Evolutionary conservation across 2,329 filamentous ascomycete species (phyloP).

Genomic region (Colletotrichum noveboracense): DNA sequence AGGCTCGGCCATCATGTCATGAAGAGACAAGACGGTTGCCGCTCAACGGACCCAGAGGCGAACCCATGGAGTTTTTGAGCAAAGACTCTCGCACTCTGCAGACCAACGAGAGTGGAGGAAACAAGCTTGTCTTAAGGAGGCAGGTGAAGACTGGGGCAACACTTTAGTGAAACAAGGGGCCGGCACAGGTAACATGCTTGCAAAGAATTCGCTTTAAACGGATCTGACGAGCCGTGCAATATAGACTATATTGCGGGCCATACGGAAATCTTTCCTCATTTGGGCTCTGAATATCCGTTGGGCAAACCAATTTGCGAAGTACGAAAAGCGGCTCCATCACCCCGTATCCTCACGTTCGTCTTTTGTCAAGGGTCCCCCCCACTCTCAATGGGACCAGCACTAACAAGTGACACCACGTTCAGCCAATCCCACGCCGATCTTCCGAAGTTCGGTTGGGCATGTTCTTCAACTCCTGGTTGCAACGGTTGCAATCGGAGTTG

Average conservation of each 20-base stretch:
- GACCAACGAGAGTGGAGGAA: not conserved
- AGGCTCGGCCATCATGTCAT: not conserved
- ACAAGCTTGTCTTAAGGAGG: constrained; percentile 4
- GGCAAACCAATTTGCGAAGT: not conserved
- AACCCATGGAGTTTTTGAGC: not conserved
- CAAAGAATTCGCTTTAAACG: not conserved
- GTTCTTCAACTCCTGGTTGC: not conserved
- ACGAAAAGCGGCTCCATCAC: not conserved
- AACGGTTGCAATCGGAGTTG: not conserved
- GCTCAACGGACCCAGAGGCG: not conserved
- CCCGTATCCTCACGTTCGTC: not conserved
- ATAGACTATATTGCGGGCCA: not conserved
- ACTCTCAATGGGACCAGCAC: not conserved
- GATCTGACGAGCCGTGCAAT: not conserved
- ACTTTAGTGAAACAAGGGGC: not conserved
- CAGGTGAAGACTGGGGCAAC: not conserved
- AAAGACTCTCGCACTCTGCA: not conserved
- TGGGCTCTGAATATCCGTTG: not conserved
- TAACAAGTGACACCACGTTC: not conserved
- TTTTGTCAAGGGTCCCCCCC: not conserved
- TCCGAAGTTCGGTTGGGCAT: not conserved
- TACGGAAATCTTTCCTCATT: not conserved
- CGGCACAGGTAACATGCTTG: not conserved
- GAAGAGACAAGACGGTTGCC: not conserved
- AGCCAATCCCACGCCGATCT: not conserved